These are phyloP conservation scores for Globisporangium orthogonon DNA, from an alignment of 352 stramenopile genomes.

Conservation along the genomic window DNA sequence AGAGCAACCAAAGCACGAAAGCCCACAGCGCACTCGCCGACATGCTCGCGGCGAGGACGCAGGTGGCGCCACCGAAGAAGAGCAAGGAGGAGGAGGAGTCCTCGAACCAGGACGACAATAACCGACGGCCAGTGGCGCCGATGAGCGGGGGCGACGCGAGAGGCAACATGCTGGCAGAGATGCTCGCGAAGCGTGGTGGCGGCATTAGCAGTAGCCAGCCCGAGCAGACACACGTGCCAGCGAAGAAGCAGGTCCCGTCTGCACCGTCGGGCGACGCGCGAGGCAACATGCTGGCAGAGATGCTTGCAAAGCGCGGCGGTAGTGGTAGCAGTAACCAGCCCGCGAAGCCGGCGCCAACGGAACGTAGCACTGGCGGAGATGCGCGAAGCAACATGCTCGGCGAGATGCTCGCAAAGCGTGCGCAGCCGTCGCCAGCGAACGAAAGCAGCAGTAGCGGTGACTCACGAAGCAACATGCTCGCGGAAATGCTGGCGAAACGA, in stretches of 20 bases:
- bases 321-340: conserved; percentile 16
- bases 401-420: conserved; percentile 7
- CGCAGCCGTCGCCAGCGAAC: conserved; percentile 10
- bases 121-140: conserved; percentile 13
- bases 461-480: conserved; percentile 21
- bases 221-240: not conserved
- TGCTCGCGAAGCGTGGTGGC: conserved; percentile 11
- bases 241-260: not conserved
- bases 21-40: conserved; percentile 16
- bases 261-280: not conserved
- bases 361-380: no score
- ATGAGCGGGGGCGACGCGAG: conserved; percentile 3
- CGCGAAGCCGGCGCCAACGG: not conserved
- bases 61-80: not conserved
- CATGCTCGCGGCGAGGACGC: conserved; percentile 12
- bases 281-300: conserved; percentile 20
- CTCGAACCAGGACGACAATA: conserved; percentile 17
- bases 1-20: conserved; percentile 5
- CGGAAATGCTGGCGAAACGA: conserved; percentile 40
- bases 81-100: not conserved
- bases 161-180: conserved; percentile 12
- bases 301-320: conserved; percentile 21
- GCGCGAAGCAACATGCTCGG: conserved; percentile 14
- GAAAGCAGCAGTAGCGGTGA: conserved; percentile 9
- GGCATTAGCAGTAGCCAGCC: not conserved